phyloP scores from a whole-genome alignment of 1,284 basidiomycete species.

The Anthracocystis setariae region DNA sequence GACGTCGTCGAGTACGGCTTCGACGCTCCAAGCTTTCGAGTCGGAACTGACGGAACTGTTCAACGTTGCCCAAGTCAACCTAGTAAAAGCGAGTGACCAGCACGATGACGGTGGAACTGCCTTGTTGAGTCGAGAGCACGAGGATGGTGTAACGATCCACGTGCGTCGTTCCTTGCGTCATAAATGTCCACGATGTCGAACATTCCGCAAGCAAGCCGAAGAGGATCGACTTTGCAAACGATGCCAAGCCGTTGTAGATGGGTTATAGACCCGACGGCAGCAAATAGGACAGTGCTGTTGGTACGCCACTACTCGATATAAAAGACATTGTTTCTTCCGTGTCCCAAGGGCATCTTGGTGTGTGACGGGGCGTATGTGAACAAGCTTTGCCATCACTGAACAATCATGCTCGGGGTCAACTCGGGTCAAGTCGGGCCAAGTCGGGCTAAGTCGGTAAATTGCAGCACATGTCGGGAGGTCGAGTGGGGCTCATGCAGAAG shows the following conservation, averaged over 20 bases:
- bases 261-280: background rate
- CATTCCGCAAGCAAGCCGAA: constrained; percentile 28
- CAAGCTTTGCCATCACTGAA: no score
- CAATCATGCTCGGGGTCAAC: no score
- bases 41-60: constrained; percentile 48
- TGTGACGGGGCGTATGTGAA: no score
- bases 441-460: no score
- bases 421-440: no score
- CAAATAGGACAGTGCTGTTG: no score
- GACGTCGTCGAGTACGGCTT: constrained; percentile 1
- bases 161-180: constrained; percentile 42
- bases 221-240: constrained; percentile 33
- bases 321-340: no score
- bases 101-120: background rate
- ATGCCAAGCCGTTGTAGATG: constrained; percentile 33
- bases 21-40: constrained; percentile 5
- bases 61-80: constrained; percentile 50
- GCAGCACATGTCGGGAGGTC: no score
- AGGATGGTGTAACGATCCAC: constrained; percentile 19
- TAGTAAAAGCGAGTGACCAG: constrained; percentile 12
- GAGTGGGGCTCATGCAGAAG: no score
- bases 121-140: constrained; percentile 1
- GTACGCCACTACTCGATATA: no score
- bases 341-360: no score
- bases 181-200: constrained; percentile 60